phyloP scores from a whole-genome alignment of 1,284 basidiomycete genomes.

The Polyporus tsugae region DNA sequence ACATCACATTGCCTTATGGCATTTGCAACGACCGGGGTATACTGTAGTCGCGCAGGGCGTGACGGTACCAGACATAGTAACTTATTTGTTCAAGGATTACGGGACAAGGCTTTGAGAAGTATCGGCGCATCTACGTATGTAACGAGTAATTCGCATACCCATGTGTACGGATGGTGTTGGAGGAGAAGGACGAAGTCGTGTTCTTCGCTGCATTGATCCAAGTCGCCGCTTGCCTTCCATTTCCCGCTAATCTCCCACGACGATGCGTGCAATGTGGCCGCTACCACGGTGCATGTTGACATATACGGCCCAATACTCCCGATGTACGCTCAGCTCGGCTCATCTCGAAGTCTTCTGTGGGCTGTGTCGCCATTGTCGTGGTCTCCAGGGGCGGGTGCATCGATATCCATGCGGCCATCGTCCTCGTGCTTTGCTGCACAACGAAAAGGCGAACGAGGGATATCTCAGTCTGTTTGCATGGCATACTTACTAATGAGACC shows the following conservation, averaged over 20 bases:
- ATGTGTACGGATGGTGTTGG: neutral
- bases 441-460: neutral
- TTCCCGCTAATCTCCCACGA: neutral
- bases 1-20: neutral
- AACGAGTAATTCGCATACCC: neutral
- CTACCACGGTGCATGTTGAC: neutral
- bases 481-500: neutral
- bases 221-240: neutral
- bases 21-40: neutral
- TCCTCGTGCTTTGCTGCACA: neutral
- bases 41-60: slow-evolving; percentile 5
- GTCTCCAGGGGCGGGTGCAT: neutral
- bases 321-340: neutral
- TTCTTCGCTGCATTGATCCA: neutral
- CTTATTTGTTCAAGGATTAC: neutral
- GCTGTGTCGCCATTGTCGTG: neutral
- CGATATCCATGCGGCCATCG: neutral
- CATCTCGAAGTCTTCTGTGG: neutral
- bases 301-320: neutral
- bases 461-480: neutral
- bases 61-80: neutral
- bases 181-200: neutral
- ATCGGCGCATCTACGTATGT: neutral
- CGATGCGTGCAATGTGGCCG: slow-evolving; percentile 6
- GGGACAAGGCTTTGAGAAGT: neutral